Evolutionary conservation across 2,329 filamentous ascomycete genomes (phyloP), one percentile per base, ranked within the genome.

Genomic region (Ramularia collo-cygni): DNA sequence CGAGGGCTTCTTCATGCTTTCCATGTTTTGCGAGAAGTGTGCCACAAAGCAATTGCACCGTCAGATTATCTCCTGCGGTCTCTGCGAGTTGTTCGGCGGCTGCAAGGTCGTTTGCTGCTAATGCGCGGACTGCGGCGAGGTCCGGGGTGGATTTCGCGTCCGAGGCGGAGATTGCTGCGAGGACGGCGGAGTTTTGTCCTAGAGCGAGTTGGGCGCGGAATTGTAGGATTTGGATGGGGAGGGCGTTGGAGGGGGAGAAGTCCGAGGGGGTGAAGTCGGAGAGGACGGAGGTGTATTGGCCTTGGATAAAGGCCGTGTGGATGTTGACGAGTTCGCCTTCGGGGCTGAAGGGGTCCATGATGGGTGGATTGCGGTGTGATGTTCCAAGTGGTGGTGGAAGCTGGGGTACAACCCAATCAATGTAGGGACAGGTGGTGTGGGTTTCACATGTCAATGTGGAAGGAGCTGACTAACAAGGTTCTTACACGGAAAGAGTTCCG

Each of bases 281-380:
- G 65, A 93, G 66, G 49, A 93, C 89, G 59, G 82, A 74, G 59
- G 85, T 76, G 74, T 86, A 95, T 71, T 94, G 89, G 60, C 85
- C 88, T 64, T 78, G 75, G 65, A 79, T 72, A 67, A 79, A 80
- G 60, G 76, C 75, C 57, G 74, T 79, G 67, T 79, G 75, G 59
- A 81, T 76, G 68, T 78, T 80, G 59, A 80, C 72, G 56, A 81
- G 76, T 64, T 81, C 77, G 65, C 76, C 76, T 64, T 81, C 77
- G 51, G 75, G 67, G 43, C 75, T 77, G 59, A 79, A 81, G 33
- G 77, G 77, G 63, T 81, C 77, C 73, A 77, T 77, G 53, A 57
- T 53, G 40, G 21, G 19, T 18, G 27, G 37, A 13, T n/a, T n/a
- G 14, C 24, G n/a, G 15, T 14, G 29, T 15, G 15, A 16, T 33